These are phyloP conservation scores for Magnaporthiopsis incrustans DNA, from an alignment of 2,329 filamentous ascomycete species.

Conservation along the genomic window DNA sequence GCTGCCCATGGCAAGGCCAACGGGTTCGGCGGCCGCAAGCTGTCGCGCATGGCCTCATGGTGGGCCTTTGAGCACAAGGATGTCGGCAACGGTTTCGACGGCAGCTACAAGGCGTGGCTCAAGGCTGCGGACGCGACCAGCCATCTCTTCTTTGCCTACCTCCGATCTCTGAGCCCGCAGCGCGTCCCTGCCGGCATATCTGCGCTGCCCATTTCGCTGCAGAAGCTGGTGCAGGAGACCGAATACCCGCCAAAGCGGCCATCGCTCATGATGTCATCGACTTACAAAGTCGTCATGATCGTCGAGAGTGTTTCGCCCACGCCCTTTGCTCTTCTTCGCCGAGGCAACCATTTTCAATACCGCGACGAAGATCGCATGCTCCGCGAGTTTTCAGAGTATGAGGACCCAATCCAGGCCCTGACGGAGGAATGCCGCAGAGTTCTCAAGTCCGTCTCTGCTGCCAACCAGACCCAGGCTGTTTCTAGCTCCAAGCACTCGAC, in stretches of 20 bases:
- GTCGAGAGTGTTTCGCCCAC: conserved; percentile 92
- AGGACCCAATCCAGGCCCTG: conserved; percentile 79
- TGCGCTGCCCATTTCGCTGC: conserved; percentile 78
- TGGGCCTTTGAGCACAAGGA: conserved; percentile 95
- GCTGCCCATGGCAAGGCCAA: conserved; percentile 91
- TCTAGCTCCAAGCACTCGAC: conserved; percentile 64
- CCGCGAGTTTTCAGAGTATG: conserved; percentile 77
- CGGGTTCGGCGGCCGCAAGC: conserved; percentile 83
- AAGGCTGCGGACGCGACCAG: conserved; percentile 91
- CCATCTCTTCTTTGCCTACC: conserved; percentile 95
- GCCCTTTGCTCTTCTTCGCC: conserved; percentile 80
- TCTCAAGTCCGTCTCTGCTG: conserved; percentile 75
- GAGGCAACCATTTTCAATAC: conserved; percentile 93
- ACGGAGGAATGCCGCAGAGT: conserved; percentile 94
- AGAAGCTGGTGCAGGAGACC: conserved; percentile 83
- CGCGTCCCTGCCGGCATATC: conserved; percentile 71
- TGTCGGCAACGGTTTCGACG: conserved; percentile 84
- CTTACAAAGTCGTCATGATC: conserved; percentile 91
- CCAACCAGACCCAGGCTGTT: conserved; percentile 71
- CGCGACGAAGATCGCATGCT: conserved; percentile 80
- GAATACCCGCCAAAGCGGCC: conserved; percentile 85
- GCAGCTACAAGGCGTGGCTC: conserved; percentile 84
- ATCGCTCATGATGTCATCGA: conserved; percentile 66
- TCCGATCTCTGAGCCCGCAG: conserved; percentile 82
- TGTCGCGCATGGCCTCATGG: conserved; percentile 94